Conservation (phyloP, 805 yeast species). For the Tanozyma kutaoensis region DNA sequence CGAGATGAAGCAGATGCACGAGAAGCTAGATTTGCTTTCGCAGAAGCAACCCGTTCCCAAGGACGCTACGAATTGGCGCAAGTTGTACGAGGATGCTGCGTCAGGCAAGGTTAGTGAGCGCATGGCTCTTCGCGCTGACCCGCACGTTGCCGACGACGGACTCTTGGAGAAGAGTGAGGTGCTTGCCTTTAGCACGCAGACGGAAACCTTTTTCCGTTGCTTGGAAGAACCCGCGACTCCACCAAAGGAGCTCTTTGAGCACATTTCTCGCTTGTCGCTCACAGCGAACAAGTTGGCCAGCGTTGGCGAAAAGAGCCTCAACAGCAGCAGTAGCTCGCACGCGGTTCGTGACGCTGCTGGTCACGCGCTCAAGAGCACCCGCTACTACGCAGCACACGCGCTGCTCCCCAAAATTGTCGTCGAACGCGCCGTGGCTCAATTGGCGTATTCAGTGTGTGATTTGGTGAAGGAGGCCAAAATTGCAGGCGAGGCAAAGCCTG, state of each 20-base stretch:
- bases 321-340: slow-evolving; percentile 26
- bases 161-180: too few species aligned
- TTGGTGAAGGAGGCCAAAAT: slow-evolving; percentile 41
- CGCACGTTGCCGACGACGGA: too few species aligned
- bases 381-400: slow-evolving; percentile 58
- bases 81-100: slow-evolving; percentile 35
- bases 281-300: slow-evolving; percentile 27
- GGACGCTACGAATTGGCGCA: slow-evolving; percentile 35
- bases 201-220: too few species aligned
- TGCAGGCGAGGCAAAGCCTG: too few species aligned
- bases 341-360: slow-evolving; percentile 55
- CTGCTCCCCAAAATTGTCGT: slow-evolving; percentile 58
- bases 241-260: slow-evolving; percentile 35
- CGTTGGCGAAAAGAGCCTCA: slow-evolving; percentile 13
- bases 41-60: slow-evolving; percentile 5
- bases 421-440: slow-evolving; percentile 65
- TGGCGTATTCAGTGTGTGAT: slow-evolving; percentile 54
- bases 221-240: too few species aligned
- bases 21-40: not conserved
- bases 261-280: slow-evolving; percentile 36
- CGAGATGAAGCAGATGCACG: too few species aligned
- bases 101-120: slow-evolving; percentile 12
- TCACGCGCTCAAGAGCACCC: slow-evolving; percentile 61
- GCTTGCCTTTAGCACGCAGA: too few species aligned
- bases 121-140: too few species aligned